Evolutionary conservation across 352 stramenopile genomes (phyloP), one percentile per base, ranked within the genome.

Genomic region (Pythium utonaiense): DNA sequence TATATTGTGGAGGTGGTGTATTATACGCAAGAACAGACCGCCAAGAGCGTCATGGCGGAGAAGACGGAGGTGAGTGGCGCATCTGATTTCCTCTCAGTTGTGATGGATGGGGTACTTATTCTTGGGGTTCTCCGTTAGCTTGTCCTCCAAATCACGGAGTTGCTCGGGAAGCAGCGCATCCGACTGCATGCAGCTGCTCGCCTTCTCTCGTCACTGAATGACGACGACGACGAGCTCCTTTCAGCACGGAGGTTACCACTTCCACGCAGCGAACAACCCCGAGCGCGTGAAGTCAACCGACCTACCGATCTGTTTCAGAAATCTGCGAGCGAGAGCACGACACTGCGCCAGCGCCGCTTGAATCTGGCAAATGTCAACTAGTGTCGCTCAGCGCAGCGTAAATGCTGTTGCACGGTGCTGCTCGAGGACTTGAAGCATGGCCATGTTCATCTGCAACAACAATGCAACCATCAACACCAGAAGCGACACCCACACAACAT

Each of bases 1-100:
- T 91, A 87, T 42, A 66, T 86, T 10, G 64, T 93, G n/a, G 70
- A 91, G 48, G 66, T 91, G 27, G 78, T 89, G 8, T 93, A 90
- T 53, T 88, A 88, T 68, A 87, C 78, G 16, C 80, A 88, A 25
- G 68, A 89, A 60, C 75, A 77, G 5, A 77, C 88, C 33, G 73
- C 88, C 27, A 90, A 83, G 30, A 54, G 34, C 33, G 55, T 91
- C 19, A 74, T 89, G 64, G 64, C 60, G 1, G 83, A 93, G 50
- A 91, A 91, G 33, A 93, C 83, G 9, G 75, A 88, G 77, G 83
- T 67, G 19, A 40, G 47, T 14, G 17, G 27, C 6, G 25, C 52
- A 8, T 41, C 42, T 21, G 33, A 41, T 57, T 12, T 13, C 9
- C 6, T 33, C 16, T 27, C 55, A 6, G 14, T 21, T 47, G 10